A percentile compares a stretch with the other conserved stretches of the same genome.
Conservation (phyloP, 2,329 filamentous ascomycete genomes). For the Mariannaea sp. region DNA sequence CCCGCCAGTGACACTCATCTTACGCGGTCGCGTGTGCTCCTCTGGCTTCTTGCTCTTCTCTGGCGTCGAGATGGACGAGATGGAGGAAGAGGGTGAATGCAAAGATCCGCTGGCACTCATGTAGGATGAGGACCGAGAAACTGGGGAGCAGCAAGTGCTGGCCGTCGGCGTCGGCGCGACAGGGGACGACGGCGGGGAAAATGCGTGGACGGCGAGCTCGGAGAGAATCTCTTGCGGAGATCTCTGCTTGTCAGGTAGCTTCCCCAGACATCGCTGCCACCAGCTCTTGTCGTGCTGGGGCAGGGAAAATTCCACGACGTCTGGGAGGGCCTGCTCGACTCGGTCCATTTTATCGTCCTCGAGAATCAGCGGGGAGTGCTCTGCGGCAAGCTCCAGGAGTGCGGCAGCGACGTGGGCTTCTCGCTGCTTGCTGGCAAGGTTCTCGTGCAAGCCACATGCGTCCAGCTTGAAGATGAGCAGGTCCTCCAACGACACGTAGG, state of each 20-base stretch:
- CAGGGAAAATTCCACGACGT: constrained; percentile 33
- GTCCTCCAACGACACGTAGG: constrained; percentile 37
- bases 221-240: constrained; percentile 38
- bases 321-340: constrained; percentile 33
- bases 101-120: constrained; percentile 30
- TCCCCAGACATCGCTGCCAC: constrained; percentile 38
- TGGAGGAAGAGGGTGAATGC: constrained; percentile 32
- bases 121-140: constrained; percentile 37
- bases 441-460: constrained; percentile 37
- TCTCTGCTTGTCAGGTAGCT: constrained; percentile 29
- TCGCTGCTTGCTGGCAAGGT: constrained; percentile 32
- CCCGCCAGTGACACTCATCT: constrained; percentile 39
- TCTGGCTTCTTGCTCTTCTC: constrained; percentile 33
- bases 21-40: constrained; percentile 35
- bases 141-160: constrained; percentile 30
- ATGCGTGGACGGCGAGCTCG: constrained; percentile 32
- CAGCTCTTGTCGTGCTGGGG: constrained; percentile 37
- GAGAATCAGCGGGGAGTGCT: constrained; percentile 33
- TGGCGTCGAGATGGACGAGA: constrained; percentile 27
- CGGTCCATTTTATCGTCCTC: constrained; percentile 36
- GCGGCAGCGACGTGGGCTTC: constrained; percentile 36
- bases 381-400: constrained; percentile 34
- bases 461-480: constrained; percentile 39
- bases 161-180: constrained; percentile 10
- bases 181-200: constrained; percentile 16